These are phyloP conservation scores for Apophysomyces variabilis DNA, from an alignment of 371 early-diverging fungal species.

Conservation along the genomic window DNA sequence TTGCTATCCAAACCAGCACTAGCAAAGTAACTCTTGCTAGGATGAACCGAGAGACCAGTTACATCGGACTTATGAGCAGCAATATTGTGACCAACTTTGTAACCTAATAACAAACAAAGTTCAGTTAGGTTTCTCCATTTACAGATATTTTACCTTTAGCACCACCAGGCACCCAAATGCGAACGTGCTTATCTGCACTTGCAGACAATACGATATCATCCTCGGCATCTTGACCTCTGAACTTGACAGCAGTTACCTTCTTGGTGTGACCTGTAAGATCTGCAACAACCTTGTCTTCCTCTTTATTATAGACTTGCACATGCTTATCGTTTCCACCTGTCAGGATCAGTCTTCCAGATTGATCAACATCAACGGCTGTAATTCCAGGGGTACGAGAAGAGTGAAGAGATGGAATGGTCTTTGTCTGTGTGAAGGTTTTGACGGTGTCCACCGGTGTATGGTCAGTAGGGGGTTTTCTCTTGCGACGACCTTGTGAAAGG, in stretches of 20 bases:
- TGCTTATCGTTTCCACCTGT: conserved; percentile 87
- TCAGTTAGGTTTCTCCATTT: background rate
- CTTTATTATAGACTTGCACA: conserved; percentile 69
- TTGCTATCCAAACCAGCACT: conserved; percentile 76
- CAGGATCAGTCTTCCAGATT: conserved; percentile 64
- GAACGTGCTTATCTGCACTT: conserved; percentile 84
- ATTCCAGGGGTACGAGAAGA: conserved; percentile 80
- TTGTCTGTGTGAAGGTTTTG: conserved; percentile 57
- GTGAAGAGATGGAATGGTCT: conserved; percentile 72
- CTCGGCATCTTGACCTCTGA: conserved; percentile 60
- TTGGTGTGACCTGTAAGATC: conserved; percentile 83
- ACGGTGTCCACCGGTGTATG: conserved; percentile 73
- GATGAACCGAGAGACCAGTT: conserved; percentile 75
- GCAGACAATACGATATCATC: conserved; percentile 71
- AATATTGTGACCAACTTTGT: conserved; percentile 62
- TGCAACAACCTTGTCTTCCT: conserved; percentile 69
- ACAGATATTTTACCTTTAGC: conserved; percentile 15
- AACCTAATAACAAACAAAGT: conserved; percentile 32
- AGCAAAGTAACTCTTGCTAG: conserved; percentile 78
- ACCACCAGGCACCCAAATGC: conserved; percentile 68
- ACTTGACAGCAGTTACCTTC: conserved; percentile 73
- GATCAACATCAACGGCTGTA: conserved; percentile 71
- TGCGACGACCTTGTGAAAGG: conserved; percentile 77
- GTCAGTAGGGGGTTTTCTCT: conserved; percentile 84
- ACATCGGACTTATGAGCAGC: conserved; percentile 75